Conservation (phyloP, 371 early-diverging fungal genomes). For the Actinomucor elegans region DNA sequence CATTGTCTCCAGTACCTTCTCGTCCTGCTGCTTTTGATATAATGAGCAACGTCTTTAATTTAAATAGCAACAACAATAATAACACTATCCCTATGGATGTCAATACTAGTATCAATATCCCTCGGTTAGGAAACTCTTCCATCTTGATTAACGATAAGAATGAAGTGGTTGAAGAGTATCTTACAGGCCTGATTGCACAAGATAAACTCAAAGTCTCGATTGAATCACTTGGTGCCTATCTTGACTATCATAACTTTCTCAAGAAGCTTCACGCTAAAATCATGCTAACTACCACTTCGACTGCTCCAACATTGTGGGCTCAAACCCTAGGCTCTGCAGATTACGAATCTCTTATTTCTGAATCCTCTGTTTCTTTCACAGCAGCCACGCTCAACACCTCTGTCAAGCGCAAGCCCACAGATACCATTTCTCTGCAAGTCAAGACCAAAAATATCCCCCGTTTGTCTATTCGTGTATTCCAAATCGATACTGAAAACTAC, state of each 20-base stretch:
- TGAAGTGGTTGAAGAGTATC: slow-evolving; percentile 12
- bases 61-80: not conserved
- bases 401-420: slow-evolving; percentile 17
- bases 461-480: slow-evolving; percentile 41
- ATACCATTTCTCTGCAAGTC: slow-evolving; percentile 17
- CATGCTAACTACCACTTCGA: slow-evolving; percentile 9
- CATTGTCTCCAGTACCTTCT: slow-evolving; percentile 1
- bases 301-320: not conserved
- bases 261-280: slow-evolving; percentile 23
- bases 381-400: slow-evolving; percentile 7
- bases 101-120: not conserved
- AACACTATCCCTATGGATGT: not conserved
- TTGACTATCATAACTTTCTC: slow-evolving; percentile 15
- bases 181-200: slow-evolving; percentile 17
- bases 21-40: not conserved
- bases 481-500: slow-evolving; percentile 41
- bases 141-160: not conserved
- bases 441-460: slow-evolving; percentile 34
- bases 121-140: not conserved
- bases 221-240: slow-evolving; percentile 14
- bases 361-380: slow-evolving; percentile 21
- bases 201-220: slow-evolving; percentile 12
- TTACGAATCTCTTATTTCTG: slow-evolving; percentile 17
- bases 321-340: slow-evolving; percentile 1
- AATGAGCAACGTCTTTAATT: not conserved